Percentiles rank a stretch among this genome's conserved stretches.
Evolutionary conservation across 169 alveolate species (phyloP).

Genomic region (Eimeria maxima): DNA sequence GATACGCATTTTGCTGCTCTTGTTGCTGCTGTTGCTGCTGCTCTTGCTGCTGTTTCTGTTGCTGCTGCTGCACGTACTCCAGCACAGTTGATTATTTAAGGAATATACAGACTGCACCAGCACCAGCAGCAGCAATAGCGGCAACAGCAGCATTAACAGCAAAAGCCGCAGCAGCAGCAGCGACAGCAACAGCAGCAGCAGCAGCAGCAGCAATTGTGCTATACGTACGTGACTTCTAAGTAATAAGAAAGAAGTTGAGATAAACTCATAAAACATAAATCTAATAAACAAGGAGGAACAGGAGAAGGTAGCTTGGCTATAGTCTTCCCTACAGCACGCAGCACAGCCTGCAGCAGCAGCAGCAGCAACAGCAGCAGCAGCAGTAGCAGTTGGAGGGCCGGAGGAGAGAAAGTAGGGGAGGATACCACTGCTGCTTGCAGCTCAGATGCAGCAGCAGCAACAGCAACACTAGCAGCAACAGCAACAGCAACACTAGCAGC

Average conservation of each 20-base stretch:
- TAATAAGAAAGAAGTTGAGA: background rate
- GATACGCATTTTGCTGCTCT: background rate
- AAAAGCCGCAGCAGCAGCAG: too few species aligned
- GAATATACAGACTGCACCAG: background rate
- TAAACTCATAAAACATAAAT: background rate
- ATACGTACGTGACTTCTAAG: background rate
- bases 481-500: background rate
- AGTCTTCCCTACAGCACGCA: conserved; percentile 39
- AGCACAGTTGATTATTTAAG: too few species aligned
- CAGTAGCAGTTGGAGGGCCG: background rate
- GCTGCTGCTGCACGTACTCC: background rate
- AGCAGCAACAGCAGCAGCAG: conserved; percentile 39
- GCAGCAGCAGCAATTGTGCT: too few species aligned
- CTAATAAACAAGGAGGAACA: background rate
- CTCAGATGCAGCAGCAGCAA: too few species aligned
- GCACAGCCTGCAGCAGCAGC: conserved; percentile 52
- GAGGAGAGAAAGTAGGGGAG: background rate
- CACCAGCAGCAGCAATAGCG: background rate
- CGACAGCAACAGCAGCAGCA: too few species aligned
- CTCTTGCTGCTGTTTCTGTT: background rate
- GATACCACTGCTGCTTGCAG: background rate
- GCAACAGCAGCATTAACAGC: background rate
- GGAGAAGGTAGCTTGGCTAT: conserved; percentile 24
- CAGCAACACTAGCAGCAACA: background rate
- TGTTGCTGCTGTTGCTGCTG: background rate